Percentiles rank a stretch among this genome's conserved stretches.
These are phyloP conservation scores for Atalantia buxifolia DNA, from an alignment of 345 rosid species.

Conservation along the genomic window DNA sequence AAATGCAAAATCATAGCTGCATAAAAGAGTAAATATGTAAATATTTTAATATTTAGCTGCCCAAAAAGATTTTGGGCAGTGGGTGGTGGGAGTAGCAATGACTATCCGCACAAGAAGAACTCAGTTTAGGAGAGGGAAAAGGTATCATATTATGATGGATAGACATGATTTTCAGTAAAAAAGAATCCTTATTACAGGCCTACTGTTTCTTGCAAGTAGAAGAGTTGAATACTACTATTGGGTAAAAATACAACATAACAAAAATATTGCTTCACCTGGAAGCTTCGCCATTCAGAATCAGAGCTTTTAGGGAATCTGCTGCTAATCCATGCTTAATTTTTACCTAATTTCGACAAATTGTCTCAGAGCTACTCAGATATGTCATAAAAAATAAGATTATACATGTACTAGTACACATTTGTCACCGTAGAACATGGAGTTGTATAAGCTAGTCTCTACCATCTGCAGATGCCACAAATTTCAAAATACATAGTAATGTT, in stretches of 20 bases:
- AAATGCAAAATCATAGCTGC: conserved; percentile 95
- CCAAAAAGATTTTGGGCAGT: background rate
- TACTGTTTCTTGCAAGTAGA: background rate
- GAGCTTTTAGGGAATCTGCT: conserved; percentile 53
- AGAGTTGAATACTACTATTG: background rate
- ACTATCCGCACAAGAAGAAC: background rate
- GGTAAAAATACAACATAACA: background rate
- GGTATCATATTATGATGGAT: background rate
- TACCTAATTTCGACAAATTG: conserved; percentile 44
- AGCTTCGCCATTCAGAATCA: conserved; percentile 70
- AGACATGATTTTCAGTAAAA: background rate
- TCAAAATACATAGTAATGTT: background rate
- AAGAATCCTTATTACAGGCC: background rate
- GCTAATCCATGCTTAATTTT: conserved; percentile 72
- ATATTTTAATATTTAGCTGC: background rate
- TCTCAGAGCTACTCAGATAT: conserved; percentile 13
- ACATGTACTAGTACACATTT: background rate
- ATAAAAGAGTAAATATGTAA: conserved; percentile 2
- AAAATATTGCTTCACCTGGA: conserved; percentile 48
- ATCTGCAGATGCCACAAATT: background rate
- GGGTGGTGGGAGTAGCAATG: background rate
- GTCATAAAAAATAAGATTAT: background rate
- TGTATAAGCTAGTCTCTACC: background rate
- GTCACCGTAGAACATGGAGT: background rate
- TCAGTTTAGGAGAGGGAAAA: background rate